Evolutionary conservation across 163 green algal species (phyloP).

Genomic region (Scenedesmus sp.): DNA sequence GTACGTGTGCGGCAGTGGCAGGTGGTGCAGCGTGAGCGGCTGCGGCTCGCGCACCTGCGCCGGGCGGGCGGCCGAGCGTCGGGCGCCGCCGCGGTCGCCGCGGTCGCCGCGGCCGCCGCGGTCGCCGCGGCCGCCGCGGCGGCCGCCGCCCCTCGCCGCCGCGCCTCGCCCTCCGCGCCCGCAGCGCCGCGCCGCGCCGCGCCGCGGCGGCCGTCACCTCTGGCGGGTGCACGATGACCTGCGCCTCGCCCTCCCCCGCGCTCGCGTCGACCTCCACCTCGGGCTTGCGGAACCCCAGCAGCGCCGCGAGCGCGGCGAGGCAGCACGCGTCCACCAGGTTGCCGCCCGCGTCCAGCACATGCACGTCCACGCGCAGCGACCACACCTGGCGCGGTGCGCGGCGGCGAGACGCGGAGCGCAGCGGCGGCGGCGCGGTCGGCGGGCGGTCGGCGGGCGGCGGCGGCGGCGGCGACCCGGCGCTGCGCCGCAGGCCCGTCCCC

Average conservation of each 20-base stretch:
- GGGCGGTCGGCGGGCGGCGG: no score
- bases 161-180: no score
- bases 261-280: slow-evolving; percentile 68
- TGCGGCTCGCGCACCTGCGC: slow-evolving; percentile 72
- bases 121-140: no score
- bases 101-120: no score
- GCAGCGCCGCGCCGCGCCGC: no score
- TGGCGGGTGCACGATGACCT: slow-evolving; percentile 33
- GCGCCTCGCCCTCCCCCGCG: slow-evolving; percentile 31
- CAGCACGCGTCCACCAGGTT: slow-evolving; percentile 83
- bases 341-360: slow-evolving; percentile 83
- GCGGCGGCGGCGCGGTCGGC: neutral
- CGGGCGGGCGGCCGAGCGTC: no score
- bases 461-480: no score
- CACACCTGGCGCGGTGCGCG: slow-evolving; percentile 71
- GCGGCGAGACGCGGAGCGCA: no score
- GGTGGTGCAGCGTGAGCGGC: slow-evolving; percentile 90
- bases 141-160: slow-evolving; percentile 7
- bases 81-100: no score
- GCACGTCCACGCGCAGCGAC: slow-evolving; percentile 80
- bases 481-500: no score
- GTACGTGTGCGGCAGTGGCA: slow-evolving; percentile 85
- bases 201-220: no score
- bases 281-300: slow-evolving; percentile 83
- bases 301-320: slow-evolving; percentile 78